Evolutionary conservation across 495 filamentous ascomycete species (phyloP).

Genomic region (Lepidopterella palustris): DNA sequence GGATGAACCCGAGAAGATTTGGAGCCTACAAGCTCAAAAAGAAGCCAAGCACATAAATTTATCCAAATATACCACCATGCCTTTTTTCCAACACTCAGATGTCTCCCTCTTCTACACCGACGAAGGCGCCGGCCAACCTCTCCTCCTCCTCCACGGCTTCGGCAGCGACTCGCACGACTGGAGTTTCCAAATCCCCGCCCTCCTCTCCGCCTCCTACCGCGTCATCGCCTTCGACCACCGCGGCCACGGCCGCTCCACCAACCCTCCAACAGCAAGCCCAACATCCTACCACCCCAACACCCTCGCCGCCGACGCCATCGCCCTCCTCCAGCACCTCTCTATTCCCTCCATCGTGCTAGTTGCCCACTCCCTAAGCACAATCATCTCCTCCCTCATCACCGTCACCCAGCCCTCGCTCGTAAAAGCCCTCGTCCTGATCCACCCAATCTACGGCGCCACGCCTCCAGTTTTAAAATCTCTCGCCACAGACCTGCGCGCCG

Average conservation of each 20-base stretch:
- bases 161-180: slow-evolving; percentile 19
- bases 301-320: slow-evolving; percentile 6
- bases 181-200: slow-evolving; percentile 14
- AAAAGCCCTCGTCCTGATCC: slow-evolving; percentile 12
- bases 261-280: too few species aligned
- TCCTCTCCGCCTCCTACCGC: slow-evolving; percentile 2
- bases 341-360: slow-evolving; percentile 11
- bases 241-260: slow-evolving; percentile 19
- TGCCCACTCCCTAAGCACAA: slow-evolving; percentile 17
- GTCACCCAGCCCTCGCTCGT: slow-evolving; percentile 8
- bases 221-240: slow-evolving; percentile 19
- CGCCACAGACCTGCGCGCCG: not conserved
- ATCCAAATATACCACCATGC: not conserved
- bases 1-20: not conserved
- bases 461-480: not conserved
- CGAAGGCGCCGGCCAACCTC: not conserved
- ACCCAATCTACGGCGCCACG: slow-evolving; percentile 15
- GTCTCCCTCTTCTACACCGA: slow-evolving; percentile 13
- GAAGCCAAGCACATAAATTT: not conserved
- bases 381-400: slow-evolving; percentile 14
- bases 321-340: slow-evolving; percentile 10
- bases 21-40: not conserved
- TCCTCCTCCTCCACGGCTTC: slow-evolving; percentile 6
- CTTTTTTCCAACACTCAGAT: not conserved
- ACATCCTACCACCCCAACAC: not conserved